Evolutionary conservation across 2,329 filamentous ascomycete genomes (phyloP).

Genomic region (Verticillium alfalfae): DNA sequence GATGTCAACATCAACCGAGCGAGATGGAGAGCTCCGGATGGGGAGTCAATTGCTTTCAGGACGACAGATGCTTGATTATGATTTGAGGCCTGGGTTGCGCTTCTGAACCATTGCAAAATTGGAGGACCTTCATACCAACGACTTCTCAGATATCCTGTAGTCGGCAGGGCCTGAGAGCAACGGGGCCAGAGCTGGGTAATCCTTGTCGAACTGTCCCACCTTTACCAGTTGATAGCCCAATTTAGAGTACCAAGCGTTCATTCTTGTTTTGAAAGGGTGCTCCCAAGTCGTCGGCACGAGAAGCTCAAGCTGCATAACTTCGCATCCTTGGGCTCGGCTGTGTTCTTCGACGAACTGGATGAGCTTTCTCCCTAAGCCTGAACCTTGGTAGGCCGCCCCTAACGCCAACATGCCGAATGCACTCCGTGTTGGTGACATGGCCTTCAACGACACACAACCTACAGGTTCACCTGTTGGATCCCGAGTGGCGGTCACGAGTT

Average conservation of each 20-base stretch:
- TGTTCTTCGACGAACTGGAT: neutral
- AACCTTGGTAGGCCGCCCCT: neutral
- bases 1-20: too few relatives aligned
- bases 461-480: neutral
- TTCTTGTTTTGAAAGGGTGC: neutral
- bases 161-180: neutral
- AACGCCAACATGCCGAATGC: neutral
- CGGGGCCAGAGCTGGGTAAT: neutral
- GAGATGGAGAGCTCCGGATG: too few relatives aligned
- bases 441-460: neutral
- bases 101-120: too few relatives aligned
- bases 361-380: neutral
- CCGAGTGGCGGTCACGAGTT: neutral
- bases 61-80: too few relatives aligned
- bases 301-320: neutral
- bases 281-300: neutral
- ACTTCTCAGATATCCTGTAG: neutral
- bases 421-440: neutral
- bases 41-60: too few relatives aligned
- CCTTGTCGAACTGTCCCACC: neutral
- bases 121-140: neutral
- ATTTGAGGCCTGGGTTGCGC: too few relatives aligned
- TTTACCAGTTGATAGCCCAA: neutral
- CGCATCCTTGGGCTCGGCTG: neutral
- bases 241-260: neutral